Base-by-base conservation (phyloP, 2,329 filamentous ascomycete species). In the Zymoseptoria brevis region DNA sequence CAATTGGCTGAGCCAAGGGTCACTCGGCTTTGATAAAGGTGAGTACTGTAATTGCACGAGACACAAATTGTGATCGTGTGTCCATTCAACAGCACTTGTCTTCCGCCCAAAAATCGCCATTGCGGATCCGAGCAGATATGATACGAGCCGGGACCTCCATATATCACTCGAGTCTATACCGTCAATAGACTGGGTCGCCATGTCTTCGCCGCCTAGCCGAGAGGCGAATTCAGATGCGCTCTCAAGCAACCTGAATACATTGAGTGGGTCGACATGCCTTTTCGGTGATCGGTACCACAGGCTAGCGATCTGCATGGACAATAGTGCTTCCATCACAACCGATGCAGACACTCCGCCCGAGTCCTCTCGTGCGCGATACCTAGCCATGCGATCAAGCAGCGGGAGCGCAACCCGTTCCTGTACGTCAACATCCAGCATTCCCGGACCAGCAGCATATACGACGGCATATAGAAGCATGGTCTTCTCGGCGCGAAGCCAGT, bases 201-300 rank as follows among this genome's bases (percentile, higher is more conserved):
- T 11, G 35, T 45, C 35, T 16, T 45, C 13, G 35, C 35, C 35
- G 13, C 35, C 35, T 7, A 45, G 35, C 16, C 35, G 35, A 45
- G 35, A 45, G 11, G 35, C 13, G 35, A 45, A 45, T 45, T 16
- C 35, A 45, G 35, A 45, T 16, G 35, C 87, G 66, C 89, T 83
- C 70, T 94, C 88, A 45, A 90, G 84, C 61, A 93, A 80, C 75
- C 92, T 88, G 74, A 91, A 94, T 70, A 93, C 92, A 68, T 92
- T 92, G 69, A 93, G 81, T 73, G 35, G 35, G 13, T 93, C 87
- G 67, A 93, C 88, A 63, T 89, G 89, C 67, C 87, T 82, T 64
- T 91, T 85, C 0, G 90, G 90, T 19, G 89, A 88, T 69, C 85
- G 85, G 71, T 94, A 94, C 88, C 90, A 95, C 24, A 90, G 82